Percentiles rank a stretch among this genome's conserved stretches.
Evolutionary conservation across 805 yeast genomes (phyloP).

Genomic region (Teunomyces stri): DNA sequence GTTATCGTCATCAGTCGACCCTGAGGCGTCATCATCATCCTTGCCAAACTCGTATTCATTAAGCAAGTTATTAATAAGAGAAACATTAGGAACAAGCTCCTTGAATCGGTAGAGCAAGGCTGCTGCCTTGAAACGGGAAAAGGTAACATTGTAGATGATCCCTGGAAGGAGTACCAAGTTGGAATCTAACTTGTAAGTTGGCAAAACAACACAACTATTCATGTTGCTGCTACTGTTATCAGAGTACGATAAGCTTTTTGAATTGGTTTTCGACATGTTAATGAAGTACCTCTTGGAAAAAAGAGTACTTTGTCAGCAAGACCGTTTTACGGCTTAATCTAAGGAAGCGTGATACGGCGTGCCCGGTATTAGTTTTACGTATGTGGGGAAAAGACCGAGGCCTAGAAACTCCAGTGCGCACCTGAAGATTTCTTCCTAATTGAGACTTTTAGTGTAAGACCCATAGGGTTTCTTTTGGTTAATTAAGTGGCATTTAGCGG

Average conservation of each 20-base stretch:
- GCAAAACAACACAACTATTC: conserved; percentile 26
- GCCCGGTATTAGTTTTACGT: neutral
- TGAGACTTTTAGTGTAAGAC: neutral
- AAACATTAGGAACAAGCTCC: conserved; percentile 22
- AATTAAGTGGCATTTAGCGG: neutral
- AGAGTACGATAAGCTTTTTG: neutral
- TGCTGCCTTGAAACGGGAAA: conserved; percentile 46
- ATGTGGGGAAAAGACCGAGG: conserved; percentile 4
- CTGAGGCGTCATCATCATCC: conserved; percentile 12
- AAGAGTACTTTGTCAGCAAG: neutral
- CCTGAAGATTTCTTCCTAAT: neutral
- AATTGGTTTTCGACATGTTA: neutral
- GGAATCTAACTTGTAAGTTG: conserved; percentile 41
- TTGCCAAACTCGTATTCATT: conserved; percentile 34
- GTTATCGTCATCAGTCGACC: conserved; percentile 4
- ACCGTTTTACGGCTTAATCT: neutral
- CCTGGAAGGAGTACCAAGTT: conserved; percentile 58
- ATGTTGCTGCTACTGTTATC: neutral
- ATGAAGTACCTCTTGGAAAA: neutral
- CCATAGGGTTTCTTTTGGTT: too few relatives aligned
- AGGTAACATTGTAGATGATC: conserved; percentile 56
- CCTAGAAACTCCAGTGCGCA: neutral
- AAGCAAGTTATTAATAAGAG: conserved; percentile 30
- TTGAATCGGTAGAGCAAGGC: conserved; percentile 44
- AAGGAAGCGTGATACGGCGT: conserved; percentile 2